Percentiles rank a stretch among this genome's conserved stretches.
Conservation (phyloP, 2,329 filamentous ascomycete genomes). For the Ambrosiella beaveri region DNA sequence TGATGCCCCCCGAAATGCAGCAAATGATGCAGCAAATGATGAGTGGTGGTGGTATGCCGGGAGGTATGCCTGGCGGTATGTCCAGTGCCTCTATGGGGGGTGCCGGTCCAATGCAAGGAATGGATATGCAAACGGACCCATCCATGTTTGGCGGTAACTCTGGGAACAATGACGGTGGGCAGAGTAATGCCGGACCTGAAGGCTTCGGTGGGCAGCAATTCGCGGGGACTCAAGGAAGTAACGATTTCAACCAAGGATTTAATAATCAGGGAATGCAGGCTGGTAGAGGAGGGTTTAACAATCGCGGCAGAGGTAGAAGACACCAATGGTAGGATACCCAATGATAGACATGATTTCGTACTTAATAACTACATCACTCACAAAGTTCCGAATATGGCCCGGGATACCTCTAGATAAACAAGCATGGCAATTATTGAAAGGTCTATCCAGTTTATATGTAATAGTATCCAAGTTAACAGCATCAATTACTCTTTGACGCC, state of each 20-base stretch:
- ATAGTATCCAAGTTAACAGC: not conserved
- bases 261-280: conserved; percentile 7
- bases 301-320: conserved; percentile 12
- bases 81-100: conserved; percentile 20
- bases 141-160: conserved; percentile 32
- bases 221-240: conserved; percentile 5
- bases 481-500: not conserved
- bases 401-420: too few species aligned
- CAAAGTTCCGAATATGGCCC: too few species aligned
- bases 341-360: not conserved
- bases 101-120: conserved; percentile 25
- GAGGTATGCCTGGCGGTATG: conserved; percentile 29
- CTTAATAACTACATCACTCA: not conserved
- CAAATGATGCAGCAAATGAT: conserved; percentile 56
- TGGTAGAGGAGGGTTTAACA: conserved; percentile 6
- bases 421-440: not conserved
- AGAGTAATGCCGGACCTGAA: not conserved
- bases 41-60: conserved; percentile 19
- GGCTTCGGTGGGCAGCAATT: conserved; percentile 10
- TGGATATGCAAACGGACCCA: conserved; percentile 52
- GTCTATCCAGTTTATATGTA: not conserved
- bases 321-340: conserved; percentile 7
- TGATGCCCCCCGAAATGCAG: conserved; percentile 47
- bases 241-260: conserved; percentile 7
- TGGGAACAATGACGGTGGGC: conserved; percentile 22